Percentiles rank a stretch among this genome's conserved stretches.
phyloP scores from a whole-genome alignment of 768 basidiomycete species.

The Dioszegia aurantiaca region DNA sequence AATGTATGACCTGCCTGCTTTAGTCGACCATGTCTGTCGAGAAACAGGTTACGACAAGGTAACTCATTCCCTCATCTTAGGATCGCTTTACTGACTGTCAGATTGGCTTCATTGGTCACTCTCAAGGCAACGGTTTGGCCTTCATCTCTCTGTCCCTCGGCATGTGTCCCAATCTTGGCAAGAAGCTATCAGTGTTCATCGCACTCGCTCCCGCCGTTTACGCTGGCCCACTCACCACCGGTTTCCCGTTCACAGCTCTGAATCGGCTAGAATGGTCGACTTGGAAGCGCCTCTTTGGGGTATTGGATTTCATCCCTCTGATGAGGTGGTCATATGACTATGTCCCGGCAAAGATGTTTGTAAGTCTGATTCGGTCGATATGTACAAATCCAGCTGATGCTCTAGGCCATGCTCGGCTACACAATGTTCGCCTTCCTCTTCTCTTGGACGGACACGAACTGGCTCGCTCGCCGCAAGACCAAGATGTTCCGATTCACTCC shows the following conservation, averaged over 20 bases:
- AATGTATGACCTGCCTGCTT: conserved; percentile 57
- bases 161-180: conserved; percentile 57
- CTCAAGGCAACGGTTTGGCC: conserved; percentile 58
- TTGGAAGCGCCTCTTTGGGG: conserved; percentile 57
- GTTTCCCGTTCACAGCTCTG: conserved; percentile 57
- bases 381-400: conserved; percentile 2
- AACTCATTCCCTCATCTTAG: background rate
- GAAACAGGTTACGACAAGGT: conserved; percentile 57
- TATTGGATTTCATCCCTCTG: conserved; percentile 58
- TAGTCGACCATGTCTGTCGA: conserved; percentile 56
- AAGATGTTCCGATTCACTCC: conserved; percentile 60
- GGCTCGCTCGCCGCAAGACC: conserved; percentile 56
- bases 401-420: conserved; percentile 52
- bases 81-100: conserved; percentile 21
- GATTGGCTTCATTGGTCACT: conserved; percentile 59
- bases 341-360: conserved; percentile 55
- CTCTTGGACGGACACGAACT: conserved; percentile 58
- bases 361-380: conserved; percentile 16
- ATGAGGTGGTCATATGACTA: conserved; percentile 57
- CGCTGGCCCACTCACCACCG: conserved; percentile 57
- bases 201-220: conserved; percentile 59
- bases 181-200: conserved; percentile 55
- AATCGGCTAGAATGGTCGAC: conserved; percentile 56
- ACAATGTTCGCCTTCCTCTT: conserved; percentile 58
- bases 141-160: conserved; percentile 57